A percentile compares a stretch with the other conserved stretches of the same genome.
These are phyloP conservation scores for Venturia aucupariae DNA, from an alignment of 2,329 filamentous ascomycete genomes.

Conservation along the genomic window DNA sequence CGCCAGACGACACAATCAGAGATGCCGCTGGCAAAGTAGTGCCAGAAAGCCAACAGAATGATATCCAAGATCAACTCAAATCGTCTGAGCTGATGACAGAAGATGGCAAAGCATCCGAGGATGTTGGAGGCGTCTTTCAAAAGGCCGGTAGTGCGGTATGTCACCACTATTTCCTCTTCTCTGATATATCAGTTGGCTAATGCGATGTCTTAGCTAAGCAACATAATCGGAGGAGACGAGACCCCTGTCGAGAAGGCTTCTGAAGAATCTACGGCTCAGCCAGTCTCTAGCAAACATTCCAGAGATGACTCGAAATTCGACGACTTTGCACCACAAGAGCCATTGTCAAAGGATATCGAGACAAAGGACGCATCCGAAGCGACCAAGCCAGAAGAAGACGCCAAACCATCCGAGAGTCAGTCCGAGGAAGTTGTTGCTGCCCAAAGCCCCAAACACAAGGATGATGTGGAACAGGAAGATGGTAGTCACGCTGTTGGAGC, in stretches of 20 bases:
- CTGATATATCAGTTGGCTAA: background rate
- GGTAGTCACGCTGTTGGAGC: background rate
- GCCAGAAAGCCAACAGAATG: background rate
- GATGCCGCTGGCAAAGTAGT: background rate
- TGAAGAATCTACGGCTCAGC: background rate
- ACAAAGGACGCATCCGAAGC: background rate
- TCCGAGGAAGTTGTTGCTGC: background rate
- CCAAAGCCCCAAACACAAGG: background rate
- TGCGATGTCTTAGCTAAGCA: background rate
- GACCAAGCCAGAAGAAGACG: background rate
- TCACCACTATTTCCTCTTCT: background rate
- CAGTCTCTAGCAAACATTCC: background rate
- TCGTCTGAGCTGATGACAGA: background rate
- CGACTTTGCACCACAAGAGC: background rate
- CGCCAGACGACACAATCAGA: background rate
- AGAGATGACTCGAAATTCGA: background rate
- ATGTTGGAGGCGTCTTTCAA: background rate
- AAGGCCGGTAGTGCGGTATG: background rate
- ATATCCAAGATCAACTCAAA: background rate
- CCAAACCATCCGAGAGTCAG: background rate
- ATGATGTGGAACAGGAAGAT: background rate
- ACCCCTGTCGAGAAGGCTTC: background rate
- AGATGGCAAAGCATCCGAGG: background rate
- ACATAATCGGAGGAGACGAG: background rate
- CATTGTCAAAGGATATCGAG: background rate